These are phyloP conservation scores for Fistulinella cinereoalba DNA, from an alignment of 1,284 basidiomycete species.

Conservation along the genomic window DNA sequence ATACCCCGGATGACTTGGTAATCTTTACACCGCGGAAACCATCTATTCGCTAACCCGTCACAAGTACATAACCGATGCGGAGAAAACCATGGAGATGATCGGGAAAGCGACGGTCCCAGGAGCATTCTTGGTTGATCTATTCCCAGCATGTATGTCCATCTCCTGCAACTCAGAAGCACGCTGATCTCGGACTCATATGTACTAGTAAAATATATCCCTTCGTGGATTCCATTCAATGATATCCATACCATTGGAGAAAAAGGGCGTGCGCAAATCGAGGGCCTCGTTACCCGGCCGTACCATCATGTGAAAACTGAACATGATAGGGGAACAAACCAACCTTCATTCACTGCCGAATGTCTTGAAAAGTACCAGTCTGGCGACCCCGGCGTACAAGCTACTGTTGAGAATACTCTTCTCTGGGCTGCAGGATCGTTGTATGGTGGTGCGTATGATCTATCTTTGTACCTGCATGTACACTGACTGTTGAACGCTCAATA, in stretches of 20 bases:
- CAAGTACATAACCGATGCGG: slow-evolving; percentile 27
- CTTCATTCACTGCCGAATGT: slow-evolving; percentile 20
- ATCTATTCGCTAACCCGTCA: no score
- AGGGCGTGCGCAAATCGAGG: slow-evolving; percentile 16
- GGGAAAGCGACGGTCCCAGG: slow-evolving; percentile 21
- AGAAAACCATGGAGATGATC: slow-evolving; percentile 23
- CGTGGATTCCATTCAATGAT: slow-evolving; percentile 21
- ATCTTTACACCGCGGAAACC: no score
- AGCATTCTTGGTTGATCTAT: slow-evolving; percentile 24
- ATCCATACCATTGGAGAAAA: slow-evolving; percentile 11
- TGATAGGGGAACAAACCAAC: slow-evolving; percentile 7
- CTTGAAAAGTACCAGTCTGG: slow-evolving; percentile 16
- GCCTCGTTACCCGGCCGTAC: slow-evolving; percentile 15
- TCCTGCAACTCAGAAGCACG: not conserved
- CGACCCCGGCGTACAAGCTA: slow-evolving; percentile 1
- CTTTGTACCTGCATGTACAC: not conserved
- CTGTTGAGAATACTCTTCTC: slow-evolving; percentile 8
- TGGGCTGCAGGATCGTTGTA: slow-evolving; percentile 31
- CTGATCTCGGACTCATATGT: not conserved
- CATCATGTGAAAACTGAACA: slow-evolving; percentile 19
- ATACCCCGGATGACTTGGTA: slow-evolving; percentile 19
- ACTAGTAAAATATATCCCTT: slow-evolving; percentile 30
- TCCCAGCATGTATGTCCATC: slow-evolving; percentile 19
- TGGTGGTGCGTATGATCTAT: slow-evolving; percentile 16
- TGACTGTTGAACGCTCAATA: slow-evolving; percentile 1